Percentiles rank a stretch among this genome's conserved stretches.
Conservation (phyloP, 2,329 filamentous ascomycete genomes). For the Diaporthe caulivora region DNA sequence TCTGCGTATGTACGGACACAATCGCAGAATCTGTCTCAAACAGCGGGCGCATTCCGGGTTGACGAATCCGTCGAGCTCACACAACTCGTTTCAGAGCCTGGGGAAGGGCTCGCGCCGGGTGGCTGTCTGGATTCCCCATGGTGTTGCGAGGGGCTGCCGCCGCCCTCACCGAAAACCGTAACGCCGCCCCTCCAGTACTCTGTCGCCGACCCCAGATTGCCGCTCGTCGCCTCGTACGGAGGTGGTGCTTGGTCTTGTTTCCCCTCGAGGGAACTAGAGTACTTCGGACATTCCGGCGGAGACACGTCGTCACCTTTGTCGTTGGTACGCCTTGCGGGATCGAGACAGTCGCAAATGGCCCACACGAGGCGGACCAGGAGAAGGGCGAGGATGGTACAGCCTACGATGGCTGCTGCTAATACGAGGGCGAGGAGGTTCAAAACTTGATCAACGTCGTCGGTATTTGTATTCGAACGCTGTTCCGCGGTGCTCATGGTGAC, state of each 20-base stretch:
- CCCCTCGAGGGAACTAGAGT: neutral
- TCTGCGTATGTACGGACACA: rapidly evolving
- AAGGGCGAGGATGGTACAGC: neutral
- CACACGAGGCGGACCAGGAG: neutral
- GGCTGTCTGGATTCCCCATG: neutral
- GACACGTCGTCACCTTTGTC: neutral
- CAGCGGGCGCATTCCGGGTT: neutral
- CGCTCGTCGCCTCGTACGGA: neutral
- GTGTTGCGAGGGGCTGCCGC: neutral
- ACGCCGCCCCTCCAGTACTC: neutral
- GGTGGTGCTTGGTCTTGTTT: neutral
- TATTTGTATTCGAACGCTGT: neutral
- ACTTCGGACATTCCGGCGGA: neutral
- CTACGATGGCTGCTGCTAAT: neutral
- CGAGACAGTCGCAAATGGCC: neutral
- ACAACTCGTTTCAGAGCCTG: neutral
- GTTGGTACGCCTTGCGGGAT: neutral
- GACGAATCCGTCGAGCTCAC: neutral
- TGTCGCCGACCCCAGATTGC: too few relatives aligned
- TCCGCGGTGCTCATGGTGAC: neutral
- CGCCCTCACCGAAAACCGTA: neutral
- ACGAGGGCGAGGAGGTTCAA: neutral
- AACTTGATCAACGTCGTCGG: neutral
- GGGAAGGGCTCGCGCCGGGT: too few relatives aligned
- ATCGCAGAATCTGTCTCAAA: neutral